A percentile compares a stretch with the other conserved stretches of the same genome.
Evolutionary conservation across 2,329 filamentous ascomycete species (phyloP).

Genomic region (Fusarium praegraminearum): DNA sequence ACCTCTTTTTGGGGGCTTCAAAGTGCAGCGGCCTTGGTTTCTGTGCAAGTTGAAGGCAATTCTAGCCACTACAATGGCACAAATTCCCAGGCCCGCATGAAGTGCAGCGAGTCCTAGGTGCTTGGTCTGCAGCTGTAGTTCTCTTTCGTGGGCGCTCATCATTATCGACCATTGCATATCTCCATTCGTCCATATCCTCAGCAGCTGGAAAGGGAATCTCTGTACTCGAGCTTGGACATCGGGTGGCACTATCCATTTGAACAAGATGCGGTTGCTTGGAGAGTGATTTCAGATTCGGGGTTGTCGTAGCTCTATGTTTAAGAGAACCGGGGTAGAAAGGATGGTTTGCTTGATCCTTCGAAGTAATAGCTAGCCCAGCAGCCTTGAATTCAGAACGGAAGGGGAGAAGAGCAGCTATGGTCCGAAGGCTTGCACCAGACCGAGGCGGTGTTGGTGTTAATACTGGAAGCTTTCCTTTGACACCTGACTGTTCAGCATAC

Average conservation of each 20-base stretch:
- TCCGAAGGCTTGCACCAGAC: slow-evolving; percentile 61
- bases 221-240: slow-evolving; percentile 46
- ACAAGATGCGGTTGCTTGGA: slow-evolving; percentile 22
- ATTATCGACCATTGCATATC: slow-evolving; percentile 52
- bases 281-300: slow-evolving; percentile 1
- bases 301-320: slow-evolving; percentile 18
- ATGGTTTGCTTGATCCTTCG: slow-evolving; percentile 57
- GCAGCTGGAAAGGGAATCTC: slow-evolving; percentile 51
- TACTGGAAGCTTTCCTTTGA: slow-evolving; percentile 54
- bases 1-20: neutral
- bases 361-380: slow-evolving; percentile 69
- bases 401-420: slow-evolving; percentile 65
- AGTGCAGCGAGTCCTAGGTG: slow-evolving; percentile 38
- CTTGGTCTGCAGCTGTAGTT: slow-evolving; percentile 21
- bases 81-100: slow-evolving; percentile 48
- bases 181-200: slow-evolving; percentile 51
- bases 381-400: slow-evolving; percentile 65
- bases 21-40: slow-evolving; percentile 23
- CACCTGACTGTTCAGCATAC: slow-evolving; percentile 52
- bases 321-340: slow-evolving; percentile 13
- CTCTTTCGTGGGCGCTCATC: slow-evolving; percentile 41
- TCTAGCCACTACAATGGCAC: slow-evolving; percentile 39
- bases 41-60: slow-evolving; percentile 37
- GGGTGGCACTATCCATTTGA: slow-evolving; percentile 50
- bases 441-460: slow-evolving; percentile 56